These are phyloP conservation scores for Arabidopsis lyrata DNA, from an alignment of 441 rosid species.

Conservation along the genomic window DNA sequence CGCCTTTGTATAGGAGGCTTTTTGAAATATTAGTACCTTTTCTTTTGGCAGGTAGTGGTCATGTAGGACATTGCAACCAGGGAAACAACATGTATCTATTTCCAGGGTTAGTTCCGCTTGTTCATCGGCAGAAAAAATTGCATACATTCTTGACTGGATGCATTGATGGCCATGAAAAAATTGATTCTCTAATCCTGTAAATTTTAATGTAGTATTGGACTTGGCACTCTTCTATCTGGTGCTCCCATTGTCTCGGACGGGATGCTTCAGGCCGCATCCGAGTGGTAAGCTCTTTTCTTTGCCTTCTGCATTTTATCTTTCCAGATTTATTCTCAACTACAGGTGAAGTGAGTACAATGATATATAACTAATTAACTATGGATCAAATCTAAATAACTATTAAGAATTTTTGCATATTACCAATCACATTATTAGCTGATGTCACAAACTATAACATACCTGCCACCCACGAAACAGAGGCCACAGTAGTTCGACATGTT, in stretches of 20 bases:
- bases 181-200: slow-evolving; percentile 29
- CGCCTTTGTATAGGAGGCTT: background rate
- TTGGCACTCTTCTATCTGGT: slow-evolving; percentile 96
- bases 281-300: slow-evolving; percentile 63
- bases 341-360: slow-evolving; percentile 14
- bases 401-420: background rate
- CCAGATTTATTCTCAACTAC: slow-evolving; percentile 12
- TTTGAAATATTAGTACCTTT: slow-evolving; percentile 29
- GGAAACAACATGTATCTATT: slow-evolving; percentile 99
- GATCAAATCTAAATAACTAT: background rate
- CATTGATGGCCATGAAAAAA: background rate
- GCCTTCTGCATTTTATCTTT: slow-evolving; percentile 20
- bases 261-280: slow-evolving; percentile 99
- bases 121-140: slow-evolving; percentile 3
- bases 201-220: slow-evolving; percentile 77
- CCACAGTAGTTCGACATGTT: slow-evolving; percentile 13
- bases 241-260: slow-evolving; percentile 90
- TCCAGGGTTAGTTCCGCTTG: slow-evolving; percentile 80
- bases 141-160: slow-evolving; percentile 16
- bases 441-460: background rate
- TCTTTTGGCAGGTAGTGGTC: slow-evolving; percentile 73
- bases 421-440: background rate
- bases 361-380: background rate
- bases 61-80: slow-evolving; percentile 93
- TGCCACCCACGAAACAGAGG: background rate